phyloP scores from a whole-genome alignment of 1,284 basidiomycete species.

The Pyrrhoderma lamaoense region DNA sequence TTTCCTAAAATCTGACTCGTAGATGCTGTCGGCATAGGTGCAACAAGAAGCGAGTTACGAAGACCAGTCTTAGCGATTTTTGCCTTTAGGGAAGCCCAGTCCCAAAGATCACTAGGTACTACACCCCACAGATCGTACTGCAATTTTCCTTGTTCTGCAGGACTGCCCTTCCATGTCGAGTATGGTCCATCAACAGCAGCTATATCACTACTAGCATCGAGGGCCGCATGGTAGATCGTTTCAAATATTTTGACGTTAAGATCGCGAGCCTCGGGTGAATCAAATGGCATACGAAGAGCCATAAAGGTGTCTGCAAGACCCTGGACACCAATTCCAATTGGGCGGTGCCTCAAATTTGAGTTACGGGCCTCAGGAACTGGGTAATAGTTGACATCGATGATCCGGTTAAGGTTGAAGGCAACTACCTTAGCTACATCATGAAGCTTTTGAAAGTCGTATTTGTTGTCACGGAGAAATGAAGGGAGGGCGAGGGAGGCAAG shows the following conservation, averaged over 20 bases:
- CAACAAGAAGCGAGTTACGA: slow-evolving; percentile 89
- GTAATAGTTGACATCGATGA: slow-evolving; percentile 94
- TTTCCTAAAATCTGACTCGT: slow-evolving; percentile 98
- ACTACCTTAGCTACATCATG: slow-evolving; percentile 94
- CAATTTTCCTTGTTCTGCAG: slow-evolving; percentile 81
- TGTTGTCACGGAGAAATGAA: slow-evolving; percentile 67
- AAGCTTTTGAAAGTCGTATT: slow-evolving; percentile 91
- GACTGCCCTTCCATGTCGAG: slow-evolving; percentile 88
- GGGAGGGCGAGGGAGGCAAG: slow-evolving; percentile 96
- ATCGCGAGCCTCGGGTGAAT: slow-evolving; percentile 79
- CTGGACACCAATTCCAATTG: slow-evolving; percentile 97
- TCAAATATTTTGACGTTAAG: slow-evolving; percentile 98
- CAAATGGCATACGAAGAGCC: slow-evolving; percentile 94
- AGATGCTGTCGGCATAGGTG: slow-evolving; percentile 98
- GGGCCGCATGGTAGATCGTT: slow-evolving; percentile 96
- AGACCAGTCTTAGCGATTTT: slow-evolving; percentile 85
- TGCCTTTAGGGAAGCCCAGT: slow-evolving; percentile 86
- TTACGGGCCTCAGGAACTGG: slow-evolving; percentile 86
- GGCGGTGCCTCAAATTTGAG: slow-evolving; percentile 97
- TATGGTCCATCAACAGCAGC: slow-evolving; percentile 82
- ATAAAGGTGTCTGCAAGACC: slow-evolving; percentile 99
- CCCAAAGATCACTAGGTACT: slow-evolving; percentile 90
- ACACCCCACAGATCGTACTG: slow-evolving; percentile 97
- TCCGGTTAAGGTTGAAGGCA: slow-evolving; percentile 87
- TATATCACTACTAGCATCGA: slow-evolving; percentile 90